Percentiles rank a stretch among this genome's conserved stretches.
phyloP scores from a whole-genome alignment of 2,329 filamentous ascomycete genomes.

The Xylaria polymorpha region DNA sequence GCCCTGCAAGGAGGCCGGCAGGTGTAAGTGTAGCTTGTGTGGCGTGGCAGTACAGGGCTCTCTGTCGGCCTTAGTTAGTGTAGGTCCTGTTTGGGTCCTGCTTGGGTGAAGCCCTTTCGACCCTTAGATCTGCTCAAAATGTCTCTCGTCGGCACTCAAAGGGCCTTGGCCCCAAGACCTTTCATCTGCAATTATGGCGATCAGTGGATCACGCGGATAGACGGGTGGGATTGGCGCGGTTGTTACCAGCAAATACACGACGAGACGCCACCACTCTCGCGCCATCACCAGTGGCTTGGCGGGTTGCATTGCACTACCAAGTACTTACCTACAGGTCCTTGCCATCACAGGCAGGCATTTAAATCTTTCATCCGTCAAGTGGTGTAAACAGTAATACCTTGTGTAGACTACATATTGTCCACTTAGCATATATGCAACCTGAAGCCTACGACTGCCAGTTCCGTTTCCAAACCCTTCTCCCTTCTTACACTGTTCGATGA shows the following conservation, averaged over 20 bases:
- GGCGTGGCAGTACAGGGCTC: no score
- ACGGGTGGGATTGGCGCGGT: neutral
- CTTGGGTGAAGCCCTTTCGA: neutral
- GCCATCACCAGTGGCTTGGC: neutral
- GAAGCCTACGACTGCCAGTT: neutral
- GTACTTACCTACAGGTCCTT: neutral
- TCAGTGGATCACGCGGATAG: conserved; percentile 21
- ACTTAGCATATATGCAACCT: conserved; percentile 1
- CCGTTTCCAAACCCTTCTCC: neutral
- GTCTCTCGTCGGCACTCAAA: neutral
- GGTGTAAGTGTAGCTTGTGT: no score
- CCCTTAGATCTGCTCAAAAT: neutral
- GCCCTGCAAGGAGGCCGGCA: neutral
- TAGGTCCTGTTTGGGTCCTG: no score
- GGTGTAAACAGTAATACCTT: neutral
- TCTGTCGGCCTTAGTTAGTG: no score
- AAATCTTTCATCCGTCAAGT: neutral
- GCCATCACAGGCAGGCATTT: neutral
- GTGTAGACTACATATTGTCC: no score
- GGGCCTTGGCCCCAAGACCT: neutral
- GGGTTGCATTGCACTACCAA: neutral
- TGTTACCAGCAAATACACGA: neutral
- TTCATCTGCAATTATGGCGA: conserved; percentile 16
- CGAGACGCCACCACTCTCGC: neutral
- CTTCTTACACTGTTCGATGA: neutral